phyloP scores from a whole-genome alignment of 148 eudicot species.

The Chenopodium suecicum region DNA sequence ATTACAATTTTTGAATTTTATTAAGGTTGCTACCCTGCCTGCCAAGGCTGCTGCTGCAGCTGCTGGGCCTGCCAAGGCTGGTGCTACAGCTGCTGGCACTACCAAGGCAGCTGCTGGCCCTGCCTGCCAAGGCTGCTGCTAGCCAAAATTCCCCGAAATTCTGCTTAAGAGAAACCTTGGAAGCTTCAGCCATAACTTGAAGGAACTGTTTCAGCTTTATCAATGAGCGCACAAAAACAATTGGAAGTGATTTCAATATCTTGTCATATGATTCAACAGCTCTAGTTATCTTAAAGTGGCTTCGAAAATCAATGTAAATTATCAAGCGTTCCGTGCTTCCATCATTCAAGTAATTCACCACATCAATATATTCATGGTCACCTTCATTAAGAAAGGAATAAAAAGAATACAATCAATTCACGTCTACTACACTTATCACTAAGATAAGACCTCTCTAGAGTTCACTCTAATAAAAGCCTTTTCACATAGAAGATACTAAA shows the following conservation, averaged over 20 bases:
- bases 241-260: conserved; percentile 71
- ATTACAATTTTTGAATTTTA: too few relatives aligned
- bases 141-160: conserved; percentile 29
- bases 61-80: too few relatives aligned
- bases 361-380: conserved; percentile 84
- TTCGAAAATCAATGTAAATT: conserved; percentile 75
- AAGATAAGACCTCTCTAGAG: too few relatives aligned
- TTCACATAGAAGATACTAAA: too few relatives aligned
- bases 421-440: too few relatives aligned
- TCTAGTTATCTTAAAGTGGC: conserved; percentile 95
- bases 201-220: conserved; percentile 68
- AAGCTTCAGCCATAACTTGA: conserved; percentile 84
- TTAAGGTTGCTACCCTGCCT: too few relatives aligned
- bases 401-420: too few relatives aligned
- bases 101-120: too few relatives aligned
- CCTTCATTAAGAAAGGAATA: conserved; percentile 9
- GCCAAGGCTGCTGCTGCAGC: too few relatives aligned
- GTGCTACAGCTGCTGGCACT: too few relatives aligned
- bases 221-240: conserved; percentile 63
- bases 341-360: conserved; percentile 41
- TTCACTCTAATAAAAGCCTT: too few relatives aligned
- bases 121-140: too few relatives aligned
- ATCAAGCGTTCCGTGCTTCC: conserved; percentile 59
- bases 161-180: conserved; percentile 71
- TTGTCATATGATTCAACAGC: conserved; percentile 74